Evolutionary conservation across 768 basidiomycete genomes (phyloP).

Genomic region (Nidularia pulvinata): DNA sequence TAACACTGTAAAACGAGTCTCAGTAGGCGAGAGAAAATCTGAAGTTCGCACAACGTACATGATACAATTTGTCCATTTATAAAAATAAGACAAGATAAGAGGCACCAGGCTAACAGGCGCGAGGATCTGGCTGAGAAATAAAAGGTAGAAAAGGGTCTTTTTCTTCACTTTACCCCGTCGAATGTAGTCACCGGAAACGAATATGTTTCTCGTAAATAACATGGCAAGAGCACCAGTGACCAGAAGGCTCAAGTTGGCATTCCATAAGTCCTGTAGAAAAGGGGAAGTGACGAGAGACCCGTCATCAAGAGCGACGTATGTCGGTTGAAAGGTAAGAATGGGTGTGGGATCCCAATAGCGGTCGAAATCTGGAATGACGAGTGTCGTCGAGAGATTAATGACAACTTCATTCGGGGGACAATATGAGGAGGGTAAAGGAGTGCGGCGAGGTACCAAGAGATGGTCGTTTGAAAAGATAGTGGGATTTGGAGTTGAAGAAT

Average conservation of each 20-base stretch:
- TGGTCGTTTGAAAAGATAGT: slow-evolving; percentile 10
- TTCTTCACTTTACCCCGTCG: slow-evolving; percentile 55
- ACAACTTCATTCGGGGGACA: slow-evolving; percentile 42
- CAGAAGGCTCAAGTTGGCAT: slow-evolving; percentile 41
- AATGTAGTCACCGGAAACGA: slow-evolving; percentile 49
- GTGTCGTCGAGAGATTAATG: slow-evolving; percentile 45
- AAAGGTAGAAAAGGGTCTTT: slow-evolving; percentile 56
- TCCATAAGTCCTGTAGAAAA: slow-evolving; percentile 37
- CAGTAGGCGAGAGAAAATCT: neutral
- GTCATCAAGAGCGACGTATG: slow-evolving; percentile 45
- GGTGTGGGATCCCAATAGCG: slow-evolving; percentile 37
- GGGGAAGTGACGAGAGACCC: slow-evolving; percentile 58
- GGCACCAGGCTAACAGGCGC: slow-evolving; percentile 42
- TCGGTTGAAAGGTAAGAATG: slow-evolving; percentile 44
- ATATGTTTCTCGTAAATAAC: slow-evolving; percentile 53
- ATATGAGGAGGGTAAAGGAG: slow-evolving; percentile 24
- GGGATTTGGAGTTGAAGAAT: slow-evolving; percentile 7
- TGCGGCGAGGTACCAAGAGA: slow-evolving; percentile 26
- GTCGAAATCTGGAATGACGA: slow-evolving; percentile 47
- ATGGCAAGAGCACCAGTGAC: slow-evolving; percentile 46
- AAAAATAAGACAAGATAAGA: slow-evolving; percentile 46
- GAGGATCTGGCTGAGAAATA: slow-evolving; percentile 55
- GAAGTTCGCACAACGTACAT: slow-evolving; percentile 30
- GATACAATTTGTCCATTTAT: slow-evolving; percentile 36
- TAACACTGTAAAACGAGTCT: slow-evolving; percentile 22